Conservation (phyloP, 78 protist genomes). For the Tieghemostelium lacteum region DNA sequence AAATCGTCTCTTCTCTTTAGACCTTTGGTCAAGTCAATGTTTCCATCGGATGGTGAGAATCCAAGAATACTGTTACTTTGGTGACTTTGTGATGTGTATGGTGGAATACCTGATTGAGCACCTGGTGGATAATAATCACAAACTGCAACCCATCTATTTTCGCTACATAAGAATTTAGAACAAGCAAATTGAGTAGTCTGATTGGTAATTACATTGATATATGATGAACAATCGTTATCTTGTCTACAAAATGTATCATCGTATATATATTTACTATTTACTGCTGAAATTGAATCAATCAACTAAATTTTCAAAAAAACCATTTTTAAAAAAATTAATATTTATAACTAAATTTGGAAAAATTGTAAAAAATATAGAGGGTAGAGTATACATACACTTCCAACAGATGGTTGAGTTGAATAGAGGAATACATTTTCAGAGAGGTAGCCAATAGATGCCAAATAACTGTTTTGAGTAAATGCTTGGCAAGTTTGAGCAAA, state of each 20-base stretch:
- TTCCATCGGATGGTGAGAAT: background rate
- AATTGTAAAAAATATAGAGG: background rate
- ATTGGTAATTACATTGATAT: slow-evolving; percentile 59
- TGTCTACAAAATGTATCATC: slow-evolving; percentile 41
- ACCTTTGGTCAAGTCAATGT: background rate
- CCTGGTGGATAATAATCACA: slow-evolving; percentile 69
- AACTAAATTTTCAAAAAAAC: background rate
- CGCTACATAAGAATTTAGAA: slow-evolving; percentile 17
- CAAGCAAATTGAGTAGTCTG: slow-evolving; percentile 27
- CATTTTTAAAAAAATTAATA: background rate
- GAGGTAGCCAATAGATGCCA: slow-evolving; percentile 19
- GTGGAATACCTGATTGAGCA: slow-evolving; percentile 46
- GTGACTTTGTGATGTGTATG: slow-evolving; percentile 52
- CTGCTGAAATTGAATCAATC: background rate
- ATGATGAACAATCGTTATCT: slow-evolving; percentile 29
- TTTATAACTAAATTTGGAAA: too few species aligned
- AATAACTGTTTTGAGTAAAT: background rate
- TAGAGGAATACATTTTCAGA: slow-evolving; percentile 9
- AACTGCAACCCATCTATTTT: slow-evolving; percentile 9
- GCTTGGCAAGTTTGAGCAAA: slow-evolving; percentile 24
- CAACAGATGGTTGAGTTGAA: slow-evolving; percentile 13
- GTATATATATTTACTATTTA: slow-evolving; percentile 15
- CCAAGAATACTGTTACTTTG: background rate
- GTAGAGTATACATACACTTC: background rate
- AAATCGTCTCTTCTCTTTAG: background rate